These are phyloP conservation scores for Aspergillus oerlinghausenensis DNA, from an alignment of 2,329 filamentous ascomycete species.

Conservation along the genomic window DNA sequence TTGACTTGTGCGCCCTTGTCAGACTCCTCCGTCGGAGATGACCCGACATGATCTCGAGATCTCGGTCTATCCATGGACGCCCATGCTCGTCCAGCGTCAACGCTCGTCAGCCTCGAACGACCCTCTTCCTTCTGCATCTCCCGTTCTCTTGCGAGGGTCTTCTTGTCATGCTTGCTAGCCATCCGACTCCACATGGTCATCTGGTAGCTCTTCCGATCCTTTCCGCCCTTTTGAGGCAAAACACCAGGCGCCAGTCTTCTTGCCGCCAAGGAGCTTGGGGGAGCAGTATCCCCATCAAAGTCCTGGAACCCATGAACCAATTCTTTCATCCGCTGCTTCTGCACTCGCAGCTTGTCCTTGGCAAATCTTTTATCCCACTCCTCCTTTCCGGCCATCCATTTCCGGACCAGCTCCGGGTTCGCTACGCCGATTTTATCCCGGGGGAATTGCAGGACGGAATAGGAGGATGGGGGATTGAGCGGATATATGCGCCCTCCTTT, in stretches of 20 bases:
- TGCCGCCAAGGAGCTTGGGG: conserved; percentile 76
- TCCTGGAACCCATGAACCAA: conserved; percentile 66
- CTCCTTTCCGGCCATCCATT: conserved; percentile 73
- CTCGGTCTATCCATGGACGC: conserved; percentile 12
- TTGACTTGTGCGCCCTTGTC: neutral
- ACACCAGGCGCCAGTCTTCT: conserved; percentile 46
- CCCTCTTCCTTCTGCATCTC: conserved; percentile 13
- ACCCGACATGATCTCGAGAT: neutral
- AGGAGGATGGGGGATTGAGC: conserved; percentile 59
- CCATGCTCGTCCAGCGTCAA: conserved; percentile 25
- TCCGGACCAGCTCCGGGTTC: conserved; percentile 72
- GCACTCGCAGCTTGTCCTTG: conserved; percentile 64
- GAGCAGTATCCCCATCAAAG: conserved; percentile 72
- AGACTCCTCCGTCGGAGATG: neutral
- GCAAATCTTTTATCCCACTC: conserved; percentile 71
- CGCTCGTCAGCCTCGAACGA: conserved; percentile 20
- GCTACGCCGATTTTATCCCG: conserved; percentile 68
- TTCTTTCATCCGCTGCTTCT: conserved; percentile 69
- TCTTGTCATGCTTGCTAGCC: conserved; percentile 84
- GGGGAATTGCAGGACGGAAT: conserved; percentile 63
- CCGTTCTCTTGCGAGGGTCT: conserved; percentile 50
- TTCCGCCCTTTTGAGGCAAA: conserved; percentile 33
- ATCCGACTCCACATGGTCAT: conserved; percentile 80
- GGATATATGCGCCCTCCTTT: conserved; percentile 69
- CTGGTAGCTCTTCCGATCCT: conserved; percentile 65